A percentile compares a stretch with the other conserved stretches of the same genome.
Conservation (phyloP, 306 rosid species). For the Castanea crenata region DNA sequence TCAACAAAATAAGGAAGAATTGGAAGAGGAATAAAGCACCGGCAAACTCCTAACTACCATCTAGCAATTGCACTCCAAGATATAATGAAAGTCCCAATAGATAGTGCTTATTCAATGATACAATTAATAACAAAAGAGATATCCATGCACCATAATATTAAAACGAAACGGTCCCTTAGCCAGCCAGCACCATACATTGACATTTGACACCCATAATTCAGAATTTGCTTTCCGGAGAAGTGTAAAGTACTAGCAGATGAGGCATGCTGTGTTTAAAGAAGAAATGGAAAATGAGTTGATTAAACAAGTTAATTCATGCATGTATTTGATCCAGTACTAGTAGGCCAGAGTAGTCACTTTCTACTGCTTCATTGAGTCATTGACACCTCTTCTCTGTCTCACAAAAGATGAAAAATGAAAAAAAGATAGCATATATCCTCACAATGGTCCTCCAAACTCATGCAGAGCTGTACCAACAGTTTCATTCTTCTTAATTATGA, state of each 20-base stretch:
- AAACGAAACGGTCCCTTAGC: conserved; percentile 34
- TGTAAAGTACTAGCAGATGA: conserved; percentile 20
- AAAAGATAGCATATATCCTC: not conserved
- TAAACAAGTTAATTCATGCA: conserved; percentile 14
- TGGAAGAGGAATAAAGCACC: not conserved
- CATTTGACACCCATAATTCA: conserved; percentile 20
- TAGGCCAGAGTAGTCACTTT: not conserved
- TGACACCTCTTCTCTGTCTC: not conserved
- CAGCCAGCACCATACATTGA: conserved; percentile 37
- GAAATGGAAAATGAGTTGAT: conserved; percentile 16
- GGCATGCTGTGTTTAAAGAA: not conserved
- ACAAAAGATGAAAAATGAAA: not conserved
- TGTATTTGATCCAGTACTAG: conserved; percentile 4
- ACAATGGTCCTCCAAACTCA: not conserved
- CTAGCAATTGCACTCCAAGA: conserved; percentile 13
- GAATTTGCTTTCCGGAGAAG: not conserved
- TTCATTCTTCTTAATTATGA: conserved; percentile 9
- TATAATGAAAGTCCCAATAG: not conserved
- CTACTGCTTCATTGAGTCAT: too few relatives aligned
- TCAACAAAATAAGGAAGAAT: not conserved
- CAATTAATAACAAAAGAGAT: not conserved
- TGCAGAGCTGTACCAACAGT: not conserved
- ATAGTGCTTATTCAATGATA: not conserved
- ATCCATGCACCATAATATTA: conserved; percentile 6
- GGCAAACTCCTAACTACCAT: not conserved